Base-by-base conservation (phyloP, 306 rosid genomes). In the Rosa chinensis region DNA sequence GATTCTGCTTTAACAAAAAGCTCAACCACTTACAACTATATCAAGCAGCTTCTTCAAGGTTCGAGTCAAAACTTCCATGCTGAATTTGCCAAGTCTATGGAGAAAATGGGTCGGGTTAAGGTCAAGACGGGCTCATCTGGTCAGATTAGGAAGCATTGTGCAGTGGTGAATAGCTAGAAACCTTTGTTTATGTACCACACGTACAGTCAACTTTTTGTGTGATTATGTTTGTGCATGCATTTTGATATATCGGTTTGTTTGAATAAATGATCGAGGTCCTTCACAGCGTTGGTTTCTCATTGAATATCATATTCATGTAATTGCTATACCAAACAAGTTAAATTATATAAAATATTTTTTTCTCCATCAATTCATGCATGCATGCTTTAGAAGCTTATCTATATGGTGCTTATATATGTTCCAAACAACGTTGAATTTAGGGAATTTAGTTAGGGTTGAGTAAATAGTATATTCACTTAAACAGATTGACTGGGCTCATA, bases 111-210 rank as follows among this genome's bases (percentile, higher is more conserved):
- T 12, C 64, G 85, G 78, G 8, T 88, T 67, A 81, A 79, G 0
- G 92, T 90, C 0, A 95, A 92, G 89, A 95, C 97, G 0, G 99
- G 97, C 8, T 70, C 94, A 9, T 68, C 79, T 21, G 99, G 99
- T 32, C 89, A 91, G 86, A 92, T 95, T 62, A 93, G 98, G 85
- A 95, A 88, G 85, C 86, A 81, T 0, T 95, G 99, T 83, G 93
- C 88, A 7, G 7, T 88, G 56, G 91, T 90, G 32, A 94, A 94
- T 85, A 86, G 86, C 58, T 88, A 80, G 47, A 14, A 32, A 35
- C n/a, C 68, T 63, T 62, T 62, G 40, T 55, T 20, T 21, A 53
- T 53, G 59, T 58, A 58, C 32, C 63, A n/a, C 13, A 25, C 25
- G 25, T 25, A n/a, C 13, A 0, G 63, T 58, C 32, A 58, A 59